These are phyloP conservation scores for Aspergillus texensis DNA, from an alignment of 2,329 filamentous ascomycete species.

Conservation along the genomic window DNA sequence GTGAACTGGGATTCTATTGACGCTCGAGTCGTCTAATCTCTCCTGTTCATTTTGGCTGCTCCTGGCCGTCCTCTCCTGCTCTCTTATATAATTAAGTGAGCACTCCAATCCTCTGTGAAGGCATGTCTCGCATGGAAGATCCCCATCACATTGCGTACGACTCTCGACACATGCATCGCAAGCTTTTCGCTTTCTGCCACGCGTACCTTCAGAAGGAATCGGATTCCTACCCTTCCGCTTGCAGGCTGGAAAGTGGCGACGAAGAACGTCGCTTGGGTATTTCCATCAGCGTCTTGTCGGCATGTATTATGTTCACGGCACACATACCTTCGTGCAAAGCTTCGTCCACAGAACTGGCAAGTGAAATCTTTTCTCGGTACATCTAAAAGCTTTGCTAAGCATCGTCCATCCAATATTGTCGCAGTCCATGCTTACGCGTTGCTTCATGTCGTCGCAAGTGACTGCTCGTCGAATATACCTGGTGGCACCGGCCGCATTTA, in stretches of 20 bases:
- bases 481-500: not conserved
- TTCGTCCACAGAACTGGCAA: not conserved
- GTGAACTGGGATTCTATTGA: not conserved
- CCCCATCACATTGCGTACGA: not conserved
- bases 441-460: not conserved
- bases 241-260: not conserved
- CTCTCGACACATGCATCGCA: not conserved
- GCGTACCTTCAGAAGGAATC: not conserved
- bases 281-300: not conserved
- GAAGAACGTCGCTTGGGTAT: not conserved
- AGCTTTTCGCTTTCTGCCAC: not conserved
- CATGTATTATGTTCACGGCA: not conserved
- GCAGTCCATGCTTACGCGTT: not conserved
- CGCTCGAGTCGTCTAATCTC: fast-evolving
- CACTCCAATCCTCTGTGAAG: not conserved
- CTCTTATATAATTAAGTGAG: not conserved
- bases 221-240: not conserved
- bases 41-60: fast-evolving
- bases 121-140: not conserved
- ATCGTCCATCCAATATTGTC: fast-evolving
- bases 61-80: not conserved
- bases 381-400: not conserved
- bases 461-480: not conserved
- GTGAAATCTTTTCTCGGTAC: not conserved
- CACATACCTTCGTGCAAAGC: not conserved